Evolutionary conservation across 352 stramenopile genomes (phyloP).

Genomic region (Peronospora belbahrii): DNA sequence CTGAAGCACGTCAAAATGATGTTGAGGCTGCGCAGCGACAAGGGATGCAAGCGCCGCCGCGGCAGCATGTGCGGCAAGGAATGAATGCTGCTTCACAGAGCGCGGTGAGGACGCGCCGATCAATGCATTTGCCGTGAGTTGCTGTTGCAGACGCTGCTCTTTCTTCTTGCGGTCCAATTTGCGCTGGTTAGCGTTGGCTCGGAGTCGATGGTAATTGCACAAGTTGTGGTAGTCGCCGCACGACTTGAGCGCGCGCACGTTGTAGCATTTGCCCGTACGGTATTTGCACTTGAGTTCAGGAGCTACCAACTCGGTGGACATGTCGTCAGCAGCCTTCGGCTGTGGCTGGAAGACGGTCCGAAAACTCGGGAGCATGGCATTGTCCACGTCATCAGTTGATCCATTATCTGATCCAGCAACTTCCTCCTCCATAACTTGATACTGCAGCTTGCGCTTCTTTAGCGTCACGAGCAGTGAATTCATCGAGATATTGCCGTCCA

Average conservation of each 20-base stretch:
- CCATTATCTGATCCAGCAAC: constrained; percentile 1
- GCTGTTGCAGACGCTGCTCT: constrained; percentile 40
- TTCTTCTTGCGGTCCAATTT: constrained; percentile 84
- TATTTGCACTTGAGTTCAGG: constrained; percentile 71
- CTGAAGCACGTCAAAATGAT: constrained; percentile 27
- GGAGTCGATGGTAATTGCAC: constrained; percentile 75
- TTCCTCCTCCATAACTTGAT: constrained; percentile 3
- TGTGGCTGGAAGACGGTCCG: constrained; percentile 49
- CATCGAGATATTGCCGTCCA: constrained; percentile 55
- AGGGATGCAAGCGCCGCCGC: constrained; percentile 37
- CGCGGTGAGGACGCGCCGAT: constrained; percentile 5
- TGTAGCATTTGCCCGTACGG: constrained; percentile 73
- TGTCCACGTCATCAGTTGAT: constrained; percentile 6
- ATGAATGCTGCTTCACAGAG: constrained; percentile 4
- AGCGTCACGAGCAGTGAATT: constrained; percentile 57
- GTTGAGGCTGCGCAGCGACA: constrained; percentile 25
- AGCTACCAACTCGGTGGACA: constrained; percentile 12
- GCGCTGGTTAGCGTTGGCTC: constrained; percentile 73
- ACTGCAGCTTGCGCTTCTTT: constrained; percentile 49
- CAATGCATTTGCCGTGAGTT: constrained; percentile 24
- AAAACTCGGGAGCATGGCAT: constrained; percentile 49
- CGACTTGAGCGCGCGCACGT: constrained; percentile 63
- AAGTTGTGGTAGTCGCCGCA: constrained; percentile 77
- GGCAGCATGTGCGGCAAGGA: constrained; percentile 30
- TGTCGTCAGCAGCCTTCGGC: not conserved